phyloP scores from a whole-genome alignment of 2,329 filamentous ascomycete species.

The Claviceps cyperi region DNA sequence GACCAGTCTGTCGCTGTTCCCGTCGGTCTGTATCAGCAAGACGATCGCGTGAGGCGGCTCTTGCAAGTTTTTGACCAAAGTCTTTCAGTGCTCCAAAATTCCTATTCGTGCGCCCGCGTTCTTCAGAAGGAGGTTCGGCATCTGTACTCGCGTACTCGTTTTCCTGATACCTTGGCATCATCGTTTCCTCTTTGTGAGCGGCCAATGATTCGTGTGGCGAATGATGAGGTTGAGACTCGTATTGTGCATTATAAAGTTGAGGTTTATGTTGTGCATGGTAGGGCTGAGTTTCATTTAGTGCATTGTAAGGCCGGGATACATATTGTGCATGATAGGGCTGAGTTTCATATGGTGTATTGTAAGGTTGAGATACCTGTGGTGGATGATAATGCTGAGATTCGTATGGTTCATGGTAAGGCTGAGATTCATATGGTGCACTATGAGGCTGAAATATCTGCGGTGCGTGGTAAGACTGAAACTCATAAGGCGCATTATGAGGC shows the following conservation, averaged over 20 bases:
- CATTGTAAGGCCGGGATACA: too few species aligned
- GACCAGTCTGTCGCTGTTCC: slow-evolving; percentile 1
- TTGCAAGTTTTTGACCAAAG: slow-evolving; percentile 29
- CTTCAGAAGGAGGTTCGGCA: slow-evolving; percentile 21
- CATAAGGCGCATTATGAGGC: too few species aligned
- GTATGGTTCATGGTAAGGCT: too few species aligned
- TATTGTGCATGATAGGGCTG: too few species aligned
- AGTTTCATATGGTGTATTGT: too few species aligned
- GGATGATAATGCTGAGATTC: too few species aligned
- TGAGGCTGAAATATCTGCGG: too few species aligned
- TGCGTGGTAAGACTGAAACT: too few species aligned
- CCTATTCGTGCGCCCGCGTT: slow-evolving; percentile 21
- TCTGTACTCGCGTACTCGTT: slow-evolving; percentile 24
- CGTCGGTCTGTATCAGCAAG: slow-evolving; percentile 14
- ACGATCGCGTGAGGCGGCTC: slow-evolving; percentile 19
- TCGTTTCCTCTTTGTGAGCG: slow-evolving; percentile 12
- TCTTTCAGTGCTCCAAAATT: slow-evolving; percentile 37
- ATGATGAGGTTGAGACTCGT: slow-evolving; percentile 7
- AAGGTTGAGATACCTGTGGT: too few species aligned
- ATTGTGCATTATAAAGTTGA: slow-evolving; percentile 2
- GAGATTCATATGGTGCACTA: too few species aligned
- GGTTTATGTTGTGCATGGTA: slow-evolving; percentile 3
- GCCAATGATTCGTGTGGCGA: slow-evolving; percentile 8
- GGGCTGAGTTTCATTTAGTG: too few species aligned
- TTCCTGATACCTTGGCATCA: slow-evolving; percentile 25